Conservation (phyloP, 345 rosid species). For the Citrus australasica region DNA sequence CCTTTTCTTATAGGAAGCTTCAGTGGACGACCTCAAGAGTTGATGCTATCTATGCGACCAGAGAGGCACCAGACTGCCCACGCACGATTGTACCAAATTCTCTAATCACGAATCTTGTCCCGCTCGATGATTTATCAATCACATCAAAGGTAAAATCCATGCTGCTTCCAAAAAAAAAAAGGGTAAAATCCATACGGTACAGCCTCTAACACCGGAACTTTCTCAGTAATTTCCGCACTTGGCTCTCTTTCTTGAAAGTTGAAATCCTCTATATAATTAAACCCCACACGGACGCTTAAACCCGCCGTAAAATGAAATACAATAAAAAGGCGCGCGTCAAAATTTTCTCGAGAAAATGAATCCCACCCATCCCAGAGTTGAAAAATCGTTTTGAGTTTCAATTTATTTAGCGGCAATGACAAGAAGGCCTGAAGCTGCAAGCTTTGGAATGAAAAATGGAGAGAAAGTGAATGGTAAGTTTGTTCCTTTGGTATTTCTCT, state of each 20-base stretch:
- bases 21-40: not conserved
- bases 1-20: not conserved
- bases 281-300: not conserved
- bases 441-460: not conserved
- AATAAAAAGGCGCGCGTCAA: not conserved
- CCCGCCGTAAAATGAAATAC: not conserved
- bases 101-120: not conserved
- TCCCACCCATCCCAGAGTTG: not conserved
- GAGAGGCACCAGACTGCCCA: no score
- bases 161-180: no score
- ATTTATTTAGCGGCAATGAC: not conserved
- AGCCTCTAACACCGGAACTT: not conserved
- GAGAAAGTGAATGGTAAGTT: conserved; percentile 16
- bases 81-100: not conserved
- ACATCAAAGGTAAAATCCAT: not conserved
- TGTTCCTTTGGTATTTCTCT: not conserved
- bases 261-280: not conserved
- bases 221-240: not conserved
- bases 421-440: not conserved
- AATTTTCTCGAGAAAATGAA: conserved; percentile 12
- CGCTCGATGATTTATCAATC: not conserved
- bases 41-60: not conserved
- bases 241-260: not conserved
- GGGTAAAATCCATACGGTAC: not conserved
- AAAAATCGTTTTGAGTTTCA: not conserved